These are phyloP conservation scores for Neurospora sp. DNA, from an alignment of 495 filamentous ascomycete genomes.

Conservation along the genomic window DNA sequence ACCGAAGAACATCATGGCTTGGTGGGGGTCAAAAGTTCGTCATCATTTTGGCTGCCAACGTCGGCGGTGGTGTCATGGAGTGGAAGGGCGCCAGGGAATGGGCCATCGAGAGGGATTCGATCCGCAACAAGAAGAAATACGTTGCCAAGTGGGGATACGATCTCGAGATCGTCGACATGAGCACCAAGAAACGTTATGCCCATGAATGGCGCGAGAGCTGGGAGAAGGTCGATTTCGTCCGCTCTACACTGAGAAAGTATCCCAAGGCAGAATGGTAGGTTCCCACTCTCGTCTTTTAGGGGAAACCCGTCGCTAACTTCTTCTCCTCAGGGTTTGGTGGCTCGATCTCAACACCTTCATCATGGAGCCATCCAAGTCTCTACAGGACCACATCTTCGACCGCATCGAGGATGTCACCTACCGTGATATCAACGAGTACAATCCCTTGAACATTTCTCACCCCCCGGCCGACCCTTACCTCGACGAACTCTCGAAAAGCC, in stretches of 20 bases:
- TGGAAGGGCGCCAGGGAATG: constrained; percentile 97
- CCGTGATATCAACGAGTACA: constrained; percentile 93
- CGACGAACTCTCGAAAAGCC: constrained; percentile 58
- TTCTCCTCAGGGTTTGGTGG: constrained; percentile 84
- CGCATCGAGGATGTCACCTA: constrained; percentile 66
- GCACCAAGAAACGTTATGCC: constrained; percentile 94
- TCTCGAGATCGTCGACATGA: constrained; percentile 93
- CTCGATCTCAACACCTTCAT: constrained; percentile 95
- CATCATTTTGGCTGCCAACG: constrained; percentile 86
- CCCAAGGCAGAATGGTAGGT: constrained; percentile 90
- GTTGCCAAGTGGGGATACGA: constrained; percentile 86
- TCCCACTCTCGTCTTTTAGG: neutral
- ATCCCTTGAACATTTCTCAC: constrained; percentile 88
- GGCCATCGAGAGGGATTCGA: constrained; percentile 94
- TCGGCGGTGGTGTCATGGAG: constrained; percentile 96
- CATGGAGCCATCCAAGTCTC: constrained; percentile 89
- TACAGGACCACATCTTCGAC: constrained; percentile 85
- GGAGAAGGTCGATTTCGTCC: constrained; percentile 96
- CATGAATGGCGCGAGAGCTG: constrained; percentile 99
- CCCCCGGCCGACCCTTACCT: constrained; percentile 64
- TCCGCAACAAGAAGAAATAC: constrained; percentile 89
- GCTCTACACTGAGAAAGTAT: constrained; percentile 84
- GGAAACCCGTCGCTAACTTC: constrained; percentile 14
- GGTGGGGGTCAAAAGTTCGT: constrained; percentile 88
- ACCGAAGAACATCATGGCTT: constrained; percentile 38